Conservation (phyloP, 768 basidiomycete species). For the Dacryopinax primogenitus region DNA sequence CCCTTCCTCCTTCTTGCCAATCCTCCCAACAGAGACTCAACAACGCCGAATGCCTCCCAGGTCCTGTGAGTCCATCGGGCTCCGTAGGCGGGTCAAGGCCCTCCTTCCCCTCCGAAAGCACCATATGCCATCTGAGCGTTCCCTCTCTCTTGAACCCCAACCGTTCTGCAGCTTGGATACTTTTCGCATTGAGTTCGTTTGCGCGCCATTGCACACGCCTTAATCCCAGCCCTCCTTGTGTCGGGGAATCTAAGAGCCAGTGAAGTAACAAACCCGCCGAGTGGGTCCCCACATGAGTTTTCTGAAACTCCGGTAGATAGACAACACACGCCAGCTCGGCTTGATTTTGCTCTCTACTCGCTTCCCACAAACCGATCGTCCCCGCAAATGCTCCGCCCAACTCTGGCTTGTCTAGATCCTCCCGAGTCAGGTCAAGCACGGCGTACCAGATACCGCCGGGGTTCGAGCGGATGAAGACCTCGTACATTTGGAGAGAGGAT, state of each 20-base stretch:
- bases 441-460: constrained; percentile 34
- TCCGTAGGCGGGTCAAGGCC: background rate
- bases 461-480: constrained; percentile 25
- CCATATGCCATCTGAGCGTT: constrained; percentile 34
- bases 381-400: constrained; percentile 35
- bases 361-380: constrained; percentile 38
- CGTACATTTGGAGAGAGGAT: background rate
- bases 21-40: background rate
- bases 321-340: constrained; percentile 46
- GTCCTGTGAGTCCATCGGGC: background rate
- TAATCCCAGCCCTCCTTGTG: constrained; percentile 39
- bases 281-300: constrained; percentile 48
- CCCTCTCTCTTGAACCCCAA: constrained; percentile 51
- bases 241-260: constrained; percentile 30
- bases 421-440: constrained; percentile 39
- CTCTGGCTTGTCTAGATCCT: constrained; percentile 16
- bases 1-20: background rate
- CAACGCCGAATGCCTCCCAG: background rate
- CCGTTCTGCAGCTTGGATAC: constrained; percentile 40
- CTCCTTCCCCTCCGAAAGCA: background rate
- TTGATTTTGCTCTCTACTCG: constrained; percentile 31
- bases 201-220: constrained; percentile 53
- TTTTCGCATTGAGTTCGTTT: constrained; percentile 37
- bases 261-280: constrained; percentile 32
- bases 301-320: constrained; percentile 45